Conservation (phyloP, 495 filamentous ascomycete genomes). For the Penicillium robsamsonii region DNA sequence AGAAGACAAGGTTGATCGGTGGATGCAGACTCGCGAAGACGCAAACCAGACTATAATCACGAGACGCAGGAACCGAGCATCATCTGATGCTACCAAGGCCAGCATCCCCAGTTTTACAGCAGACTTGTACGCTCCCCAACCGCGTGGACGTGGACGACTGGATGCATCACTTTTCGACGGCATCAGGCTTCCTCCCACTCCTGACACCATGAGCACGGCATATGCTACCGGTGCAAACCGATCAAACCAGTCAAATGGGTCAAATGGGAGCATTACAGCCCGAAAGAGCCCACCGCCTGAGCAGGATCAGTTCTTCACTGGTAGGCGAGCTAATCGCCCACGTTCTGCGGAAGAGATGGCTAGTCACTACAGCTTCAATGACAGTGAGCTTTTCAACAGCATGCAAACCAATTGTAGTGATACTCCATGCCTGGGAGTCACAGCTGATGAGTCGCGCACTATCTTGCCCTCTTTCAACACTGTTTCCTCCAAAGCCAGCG, state of each 20-base stretch:
- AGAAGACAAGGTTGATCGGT: constrained; percentile 28
- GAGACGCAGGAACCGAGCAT: constrained; percentile 18
- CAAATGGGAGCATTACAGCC: constrained; percentile 35
- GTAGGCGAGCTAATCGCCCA: constrained; percentile 28
- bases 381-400: constrained; percentile 30
- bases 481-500: constrained; percentile 29
- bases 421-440: constrained; percentile 25
- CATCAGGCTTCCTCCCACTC: constrained; percentile 40
- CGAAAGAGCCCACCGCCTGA: constrained; percentile 25
- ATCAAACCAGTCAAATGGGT: constrained; percentile 13
- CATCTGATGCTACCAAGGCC: constrained; percentile 21
- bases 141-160: constrained; percentile 27
- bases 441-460: constrained; percentile 27
- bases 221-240: constrained; percentile 31
- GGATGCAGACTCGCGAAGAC: constrained; percentile 31
- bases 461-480: constrained; percentile 35
- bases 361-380: constrained; percentile 28
- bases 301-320: constrained; percentile 18
- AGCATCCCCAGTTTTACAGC: constrained; percentile 19
- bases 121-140: constrained; percentile 24
- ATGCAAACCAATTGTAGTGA: constrained; percentile 36
- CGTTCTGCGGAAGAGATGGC: constrained; percentile 39
- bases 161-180: constrained; percentile 38
- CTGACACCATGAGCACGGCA: constrained; percentile 48
- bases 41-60: constrained; percentile 20